These are phyloP conservation scores for Aspergillus ibericus DNA, from an alignment of 2,329 filamentous ascomycete genomes.

Conservation along the genomic window DNA sequence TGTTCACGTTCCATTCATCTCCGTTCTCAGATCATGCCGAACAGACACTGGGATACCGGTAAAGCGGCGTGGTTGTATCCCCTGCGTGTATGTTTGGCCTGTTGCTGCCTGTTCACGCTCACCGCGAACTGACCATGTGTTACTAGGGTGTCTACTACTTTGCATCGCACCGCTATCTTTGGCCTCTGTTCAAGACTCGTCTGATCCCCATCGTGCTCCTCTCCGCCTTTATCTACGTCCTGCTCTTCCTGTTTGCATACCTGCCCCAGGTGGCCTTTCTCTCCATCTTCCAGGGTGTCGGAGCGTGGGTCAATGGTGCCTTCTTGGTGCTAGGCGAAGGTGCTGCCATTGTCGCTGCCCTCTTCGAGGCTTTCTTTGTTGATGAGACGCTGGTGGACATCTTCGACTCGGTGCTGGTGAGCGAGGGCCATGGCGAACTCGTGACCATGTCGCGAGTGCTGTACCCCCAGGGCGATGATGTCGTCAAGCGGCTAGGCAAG, in stretches of 20 bases:
- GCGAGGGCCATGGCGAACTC: slow-evolving; percentile 68
- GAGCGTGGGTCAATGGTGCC: slow-evolving; percentile 86
- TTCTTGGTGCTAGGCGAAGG: slow-evolving; percentile 76
- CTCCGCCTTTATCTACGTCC: slow-evolving; percentile 76
- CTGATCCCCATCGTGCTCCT: slow-evolving; percentile 79
- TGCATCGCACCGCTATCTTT: slow-evolving; percentile 71
- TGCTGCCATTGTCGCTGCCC: slow-evolving; percentile 59
- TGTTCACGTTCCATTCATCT: not conserved
- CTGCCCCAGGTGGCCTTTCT: slow-evolving; percentile 87
- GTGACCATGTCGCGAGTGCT: slow-evolving; percentile 66
- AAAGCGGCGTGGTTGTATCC: slow-evolving; percentile 51
- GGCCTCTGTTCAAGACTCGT: slow-evolving; percentile 74
- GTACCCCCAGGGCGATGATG: slow-evolving; percentile 66
- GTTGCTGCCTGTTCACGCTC: slow-evolving; percentile 3
- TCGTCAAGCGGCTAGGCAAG: slow-evolving; percentile 78
- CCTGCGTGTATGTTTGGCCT: slow-evolving; percentile 41
- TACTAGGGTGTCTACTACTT: slow-evolving; percentile 77
- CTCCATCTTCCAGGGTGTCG: slow-evolving; percentile 79
- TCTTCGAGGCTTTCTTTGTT: slow-evolving; percentile 80
- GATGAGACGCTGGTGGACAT: slow-evolving; percentile 76
- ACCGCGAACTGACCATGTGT: not conserved
- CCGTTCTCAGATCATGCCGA: slow-evolving; percentile 16
- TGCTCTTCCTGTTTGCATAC: slow-evolving; percentile 86
- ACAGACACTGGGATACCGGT: slow-evolving; percentile 22
- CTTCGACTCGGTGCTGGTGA: slow-evolving; percentile 82